Evolutionary conservation across 2,329 filamentous ascomycete species (phyloP).

Genomic region (Dactylellina sp.): DNA sequence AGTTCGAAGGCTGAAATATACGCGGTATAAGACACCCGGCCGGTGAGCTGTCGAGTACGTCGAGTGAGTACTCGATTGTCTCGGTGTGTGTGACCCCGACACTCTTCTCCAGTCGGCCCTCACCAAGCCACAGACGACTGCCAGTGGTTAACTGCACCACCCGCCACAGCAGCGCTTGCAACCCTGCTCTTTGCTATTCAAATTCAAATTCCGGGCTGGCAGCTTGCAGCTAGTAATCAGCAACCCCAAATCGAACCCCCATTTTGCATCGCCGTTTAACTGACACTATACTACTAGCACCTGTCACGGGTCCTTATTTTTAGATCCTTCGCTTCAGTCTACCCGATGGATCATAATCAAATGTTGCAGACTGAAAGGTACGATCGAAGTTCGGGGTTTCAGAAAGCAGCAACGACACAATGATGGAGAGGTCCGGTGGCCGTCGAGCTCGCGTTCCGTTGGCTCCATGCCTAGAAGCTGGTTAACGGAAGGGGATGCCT

Average conservation of each 20-base stretch:
- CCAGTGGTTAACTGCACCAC: too few species aligned
- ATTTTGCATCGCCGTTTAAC: too few species aligned
- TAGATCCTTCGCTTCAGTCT: slow-evolving; percentile 13
- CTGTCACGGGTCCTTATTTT: background rate
- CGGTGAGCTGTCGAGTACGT: too few species aligned
- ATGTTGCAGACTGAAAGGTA: background rate
- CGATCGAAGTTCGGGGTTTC: slow-evolving; percentile 30
- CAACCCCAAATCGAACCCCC: too few species aligned
- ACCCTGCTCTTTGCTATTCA: too few species aligned
- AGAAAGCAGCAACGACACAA: background rate
- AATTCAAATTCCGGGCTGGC: too few species aligned
- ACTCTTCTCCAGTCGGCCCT: too few species aligned
- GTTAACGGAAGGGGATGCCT: background rate
- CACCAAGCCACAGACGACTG: background rate
- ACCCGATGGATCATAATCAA: background rate
- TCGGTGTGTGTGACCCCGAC: slow-evolving; percentile 29
- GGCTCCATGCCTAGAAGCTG: slow-evolving; percentile 3
- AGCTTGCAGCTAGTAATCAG: too few species aligned
- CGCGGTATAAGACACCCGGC: too few species aligned
- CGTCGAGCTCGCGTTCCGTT: background rate
- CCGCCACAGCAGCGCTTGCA: too few species aligned
- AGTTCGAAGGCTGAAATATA: too few species aligned
- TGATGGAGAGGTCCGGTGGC: background rate
- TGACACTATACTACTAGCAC: too few species aligned
- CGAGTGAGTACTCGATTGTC: background rate